Evolutionary conservation across 139 green algal genomes (phyloP).

Genomic region (Trebouxia sp.): DNA sequence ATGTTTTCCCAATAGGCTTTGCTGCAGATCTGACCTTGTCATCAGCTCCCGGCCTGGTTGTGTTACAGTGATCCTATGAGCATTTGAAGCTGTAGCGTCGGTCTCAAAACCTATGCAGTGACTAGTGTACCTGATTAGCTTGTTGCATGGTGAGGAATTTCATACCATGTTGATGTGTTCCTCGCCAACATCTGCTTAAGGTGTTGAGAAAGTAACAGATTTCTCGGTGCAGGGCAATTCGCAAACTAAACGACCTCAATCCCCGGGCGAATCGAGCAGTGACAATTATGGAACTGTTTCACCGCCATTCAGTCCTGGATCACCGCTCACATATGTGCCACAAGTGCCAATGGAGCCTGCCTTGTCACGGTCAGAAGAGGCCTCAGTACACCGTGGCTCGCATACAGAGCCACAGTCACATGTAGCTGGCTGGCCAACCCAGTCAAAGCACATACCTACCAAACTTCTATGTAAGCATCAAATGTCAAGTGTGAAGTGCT

Average conservation of each 20-base stretch:
- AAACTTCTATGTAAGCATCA: conserved; percentile 88
- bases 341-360: conserved; percentile 73
- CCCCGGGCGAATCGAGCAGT: conserved; percentile 16
- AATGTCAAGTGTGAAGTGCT: too few species aligned
- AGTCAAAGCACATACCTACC: conserved; percentile 83
- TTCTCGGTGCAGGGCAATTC: conserved; percentile 62
- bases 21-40: too few species aligned
- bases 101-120: too few species aligned
- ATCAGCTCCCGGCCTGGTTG: too few species aligned
- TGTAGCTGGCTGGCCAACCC: conserved; percentile 69
- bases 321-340: conserved; percentile 84
- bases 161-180: too few species aligned
- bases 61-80: too few species aligned
- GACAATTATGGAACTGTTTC: conserved; percentile 30
- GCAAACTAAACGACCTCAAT: conserved; percentile 44
- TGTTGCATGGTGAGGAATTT: not conserved
- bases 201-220: not conserved
- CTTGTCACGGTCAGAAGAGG: conserved; percentile 17
- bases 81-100: too few species aligned
- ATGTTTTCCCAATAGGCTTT: too few species aligned
- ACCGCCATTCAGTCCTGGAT: conserved; percentile 42
- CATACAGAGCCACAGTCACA: conserved; percentile 68
- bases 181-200: too few species aligned
- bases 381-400: conserved; percentile 34
- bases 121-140: too few species aligned